Evolutionary conservation across 2,329 filamentous ascomycete species (phyloP).

Genomic region (Claviceps humidiphila): DNA sequence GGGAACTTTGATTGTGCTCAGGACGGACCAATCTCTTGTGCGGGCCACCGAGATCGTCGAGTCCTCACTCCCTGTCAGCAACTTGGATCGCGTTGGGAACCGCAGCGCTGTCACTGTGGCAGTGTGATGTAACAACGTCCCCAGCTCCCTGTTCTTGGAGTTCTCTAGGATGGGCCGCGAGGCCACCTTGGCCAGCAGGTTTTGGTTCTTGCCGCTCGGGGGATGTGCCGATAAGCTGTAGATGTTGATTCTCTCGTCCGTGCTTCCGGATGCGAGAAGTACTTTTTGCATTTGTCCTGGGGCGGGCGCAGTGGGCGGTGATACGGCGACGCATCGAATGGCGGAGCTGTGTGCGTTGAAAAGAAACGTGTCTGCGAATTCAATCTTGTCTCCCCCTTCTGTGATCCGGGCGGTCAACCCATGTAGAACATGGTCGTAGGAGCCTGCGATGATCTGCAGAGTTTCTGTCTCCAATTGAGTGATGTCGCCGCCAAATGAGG

Average conservation of each 20-base stretch:
- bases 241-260: constrained; percentile 88
- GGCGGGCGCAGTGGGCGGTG: constrained; percentile 52
- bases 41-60: constrained; percentile 80
- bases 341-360: constrained; percentile 89
- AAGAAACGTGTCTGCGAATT: constrained; percentile 85
- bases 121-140: constrained; percentile 74
- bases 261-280: constrained; percentile 79
- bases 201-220: constrained; percentile 40
- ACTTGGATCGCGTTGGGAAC: constrained; percentile 77
- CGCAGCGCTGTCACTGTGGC: constrained; percentile 65
- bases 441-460: constrained; percentile 85
- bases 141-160: constrained; percentile 74
- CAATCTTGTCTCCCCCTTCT: constrained; percentile 23
- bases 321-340: constrained; percentile 79
- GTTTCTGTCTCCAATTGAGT: constrained; percentile 27
- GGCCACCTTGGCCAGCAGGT: constrained; percentile 52
- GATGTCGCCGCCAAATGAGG: neutral
- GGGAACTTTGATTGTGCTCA: constrained; percentile 81
- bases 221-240: constrained; percentile 72
- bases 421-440: constrained; percentile 87
- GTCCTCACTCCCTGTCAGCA: constrained; percentile 80
- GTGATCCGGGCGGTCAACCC: constrained; percentile 67
- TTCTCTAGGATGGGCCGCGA: constrained; percentile 71
- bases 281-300: constrained; percentile 63
- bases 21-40: constrained; percentile 76